phyloP scores from a whole-genome alignment of 805 yeast species.

The Peterozyma xylosa region DNA sequence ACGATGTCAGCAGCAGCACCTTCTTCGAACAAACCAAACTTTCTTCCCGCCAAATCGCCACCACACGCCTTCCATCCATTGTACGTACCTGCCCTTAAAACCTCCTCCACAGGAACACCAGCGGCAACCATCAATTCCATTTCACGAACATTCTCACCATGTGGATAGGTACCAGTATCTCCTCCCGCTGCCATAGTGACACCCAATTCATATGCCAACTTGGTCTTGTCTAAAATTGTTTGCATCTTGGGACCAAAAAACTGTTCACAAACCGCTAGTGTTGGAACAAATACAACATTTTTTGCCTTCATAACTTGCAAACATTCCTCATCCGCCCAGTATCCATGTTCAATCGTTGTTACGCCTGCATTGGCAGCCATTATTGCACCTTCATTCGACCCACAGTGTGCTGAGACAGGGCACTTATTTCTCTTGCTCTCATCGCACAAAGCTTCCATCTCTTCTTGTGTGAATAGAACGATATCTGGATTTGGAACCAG shows the following conservation, averaged over 20 bases:
- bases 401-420: conserved; percentile 22
- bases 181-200: conserved; percentile 20
- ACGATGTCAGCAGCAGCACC: conserved; percentile 19
- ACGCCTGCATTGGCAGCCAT: conserved; percentile 22
- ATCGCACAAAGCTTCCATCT: conserved; percentile 18
- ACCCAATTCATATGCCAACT: conserved; percentile 17
- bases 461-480: conserved; percentile 18
- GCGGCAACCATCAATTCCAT: conserved; percentile 18
- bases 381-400: conserved; percentile 15
- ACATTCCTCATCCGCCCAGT: conserved; percentile 17
- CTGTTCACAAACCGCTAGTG: conserved; percentile 16
- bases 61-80: conserved; percentile 23
- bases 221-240: conserved; percentile 13
- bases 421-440: conserved; percentile 18
- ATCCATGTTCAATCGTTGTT: conserved; percentile 18
- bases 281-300: conserved; percentile 17
- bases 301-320: conserved; percentile 13
- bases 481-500: conserved; percentile 20
- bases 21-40: conserved; percentile 17
- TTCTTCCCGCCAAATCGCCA: conserved; percentile 15
- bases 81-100: conserved; percentile 15
- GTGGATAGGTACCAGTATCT: conserved; percentile 21
- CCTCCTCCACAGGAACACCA: conserved; percentile 16
- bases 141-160: conserved; percentile 21
- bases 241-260: conserved; percentile 6